Evolutionary conservation across 2,329 filamentous ascomycete species (phyloP).

Genomic region (Blastomyces emzantsi): DNA sequence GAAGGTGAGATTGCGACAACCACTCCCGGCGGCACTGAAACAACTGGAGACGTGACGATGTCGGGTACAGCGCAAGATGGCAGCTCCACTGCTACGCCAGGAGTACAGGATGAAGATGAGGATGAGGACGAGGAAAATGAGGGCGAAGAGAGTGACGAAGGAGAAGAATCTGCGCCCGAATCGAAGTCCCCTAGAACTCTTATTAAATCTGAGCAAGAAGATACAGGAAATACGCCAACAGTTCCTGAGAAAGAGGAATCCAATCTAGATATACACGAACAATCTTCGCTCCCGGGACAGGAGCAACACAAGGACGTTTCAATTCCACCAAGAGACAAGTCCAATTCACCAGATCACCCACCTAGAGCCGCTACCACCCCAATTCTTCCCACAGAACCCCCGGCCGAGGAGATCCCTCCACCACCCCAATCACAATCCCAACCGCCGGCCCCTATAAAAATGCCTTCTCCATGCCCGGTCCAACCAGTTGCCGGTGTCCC

Average conservation of each 20-base stretch:
- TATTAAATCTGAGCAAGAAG: constrained; percentile 25
- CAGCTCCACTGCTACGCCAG: constrained; percentile 11
- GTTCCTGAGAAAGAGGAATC: constrained; percentile 12
- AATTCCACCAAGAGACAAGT: constrained; percentile 11
- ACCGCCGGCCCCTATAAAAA: not conserved
- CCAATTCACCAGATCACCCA: constrained; percentile 14
- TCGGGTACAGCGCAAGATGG: constrained; percentile 22
- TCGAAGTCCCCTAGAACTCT: constrained; percentile 37
- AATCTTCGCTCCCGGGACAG: constrained; percentile 6
- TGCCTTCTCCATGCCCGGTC: not conserved
- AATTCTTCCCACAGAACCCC: not conserved
- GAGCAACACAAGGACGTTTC: not conserved
- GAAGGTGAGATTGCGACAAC: constrained; percentile 34
- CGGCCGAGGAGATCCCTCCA: not conserved
- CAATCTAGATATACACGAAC: constrained; percentile 6
- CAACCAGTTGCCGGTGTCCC: not conserved
- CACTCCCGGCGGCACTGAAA: constrained; percentile 32
- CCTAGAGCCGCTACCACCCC: constrained; percentile 9
- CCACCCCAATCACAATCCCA: not conserved
- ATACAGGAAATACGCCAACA: constrained; percentile 21
- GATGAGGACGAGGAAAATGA: constrained; percentile 42
- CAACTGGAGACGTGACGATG: constrained; percentile 26
- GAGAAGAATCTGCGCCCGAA: constrained; percentile 41
- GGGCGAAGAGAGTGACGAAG: constrained; percentile 42
- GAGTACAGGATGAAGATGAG: constrained; percentile 39